Percentiles rank a stretch among this genome's conserved stretches.
Conservation (phyloP, 2,329 filamentous ascomycete genomes). For the Cercospora brassicicola region DNA sequence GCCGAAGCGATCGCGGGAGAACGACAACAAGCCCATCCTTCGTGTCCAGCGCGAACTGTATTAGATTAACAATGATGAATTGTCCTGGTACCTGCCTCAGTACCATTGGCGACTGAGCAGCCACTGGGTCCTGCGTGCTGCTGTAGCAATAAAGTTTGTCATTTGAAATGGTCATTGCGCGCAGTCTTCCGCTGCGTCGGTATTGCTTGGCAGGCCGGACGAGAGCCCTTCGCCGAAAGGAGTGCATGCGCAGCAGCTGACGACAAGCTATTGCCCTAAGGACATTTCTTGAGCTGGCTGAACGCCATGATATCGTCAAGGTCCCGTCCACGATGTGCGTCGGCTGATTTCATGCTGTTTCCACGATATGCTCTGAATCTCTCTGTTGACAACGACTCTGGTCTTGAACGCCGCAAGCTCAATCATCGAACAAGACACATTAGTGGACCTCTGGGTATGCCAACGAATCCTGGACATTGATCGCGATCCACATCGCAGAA, state of each 20-base stretch:
- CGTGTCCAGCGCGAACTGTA: background rate
- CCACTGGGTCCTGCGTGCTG: background rate
- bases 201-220: background rate
- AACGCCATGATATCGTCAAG: background rate
- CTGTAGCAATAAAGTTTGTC: background rate
- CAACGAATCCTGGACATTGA: background rate
- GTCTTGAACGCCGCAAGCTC: background rate
- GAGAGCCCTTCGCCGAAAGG: background rate
- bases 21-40: background rate
- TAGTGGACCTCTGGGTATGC: background rate
- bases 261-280: background rate
- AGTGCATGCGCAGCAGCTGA: background rate
- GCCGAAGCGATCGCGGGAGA: background rate
- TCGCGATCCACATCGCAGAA: background rate
- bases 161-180: slow-evolving; percentile 2
- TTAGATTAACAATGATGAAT: background rate
- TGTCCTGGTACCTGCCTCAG: background rate
- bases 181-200: background rate
- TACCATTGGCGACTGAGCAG: background rate
- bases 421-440: background rate
- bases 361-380: background rate
- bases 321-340: background rate
- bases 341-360: background rate
- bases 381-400: background rate
- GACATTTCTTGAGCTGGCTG: background rate